phyloP scores from a whole-genome alignment of 768 basidiomycete species.

The Tylopilus sp. region DNA sequence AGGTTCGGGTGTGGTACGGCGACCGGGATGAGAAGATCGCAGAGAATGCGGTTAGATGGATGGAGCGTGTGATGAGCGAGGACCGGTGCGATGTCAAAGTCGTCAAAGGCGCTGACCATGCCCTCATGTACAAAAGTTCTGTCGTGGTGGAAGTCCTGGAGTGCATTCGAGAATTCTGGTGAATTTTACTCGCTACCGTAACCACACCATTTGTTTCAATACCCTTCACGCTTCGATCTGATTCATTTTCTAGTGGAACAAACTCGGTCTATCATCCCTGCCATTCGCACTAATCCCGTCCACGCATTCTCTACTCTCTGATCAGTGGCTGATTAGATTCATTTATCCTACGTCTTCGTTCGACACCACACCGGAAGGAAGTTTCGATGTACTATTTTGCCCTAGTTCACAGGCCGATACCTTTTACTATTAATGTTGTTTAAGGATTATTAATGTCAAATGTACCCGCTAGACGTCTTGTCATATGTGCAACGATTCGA shows the following conservation, averaged over 20 bases:
- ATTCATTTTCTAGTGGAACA: conserved; percentile 17
- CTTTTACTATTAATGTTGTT: conserved; percentile 31
- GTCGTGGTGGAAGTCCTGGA: conserved; percentile 87
- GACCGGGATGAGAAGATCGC: conserved; percentile 92
- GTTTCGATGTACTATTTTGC: conserved; percentile 29
- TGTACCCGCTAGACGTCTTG: conserved; percentile 16
- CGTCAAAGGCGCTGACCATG: conserved; percentile 86
- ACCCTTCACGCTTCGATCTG: conserved; percentile 9
- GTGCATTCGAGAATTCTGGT: conserved; percentile 57
- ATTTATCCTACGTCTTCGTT: conserved; percentile 21
- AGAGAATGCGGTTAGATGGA: conserved; percentile 87
- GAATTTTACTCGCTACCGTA: conserved; percentile 9
- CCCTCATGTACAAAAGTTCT: conserved; percentile 86
- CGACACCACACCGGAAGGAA: conserved; percentile 20
- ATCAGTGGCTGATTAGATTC: conserved; percentile 13
- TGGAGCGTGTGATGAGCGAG: conserved; percentile 80
- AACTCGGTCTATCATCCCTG: neutral
- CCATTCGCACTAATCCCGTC: conserved; percentile 7
- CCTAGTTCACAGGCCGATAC: conserved; percentile 25
- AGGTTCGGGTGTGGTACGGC: conserved; percentile 88
- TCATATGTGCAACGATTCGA: too few species aligned
- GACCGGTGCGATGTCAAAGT: conserved; percentile 76
- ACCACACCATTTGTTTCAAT: conserved; percentile 15
- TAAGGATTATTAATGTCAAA: conserved; percentile 30
- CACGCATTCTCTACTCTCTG: conserved; percentile 6